Evolutionary conservation across 78 protist species (phyloP).

Genomic region (Chrysochromulina parva): DNA sequence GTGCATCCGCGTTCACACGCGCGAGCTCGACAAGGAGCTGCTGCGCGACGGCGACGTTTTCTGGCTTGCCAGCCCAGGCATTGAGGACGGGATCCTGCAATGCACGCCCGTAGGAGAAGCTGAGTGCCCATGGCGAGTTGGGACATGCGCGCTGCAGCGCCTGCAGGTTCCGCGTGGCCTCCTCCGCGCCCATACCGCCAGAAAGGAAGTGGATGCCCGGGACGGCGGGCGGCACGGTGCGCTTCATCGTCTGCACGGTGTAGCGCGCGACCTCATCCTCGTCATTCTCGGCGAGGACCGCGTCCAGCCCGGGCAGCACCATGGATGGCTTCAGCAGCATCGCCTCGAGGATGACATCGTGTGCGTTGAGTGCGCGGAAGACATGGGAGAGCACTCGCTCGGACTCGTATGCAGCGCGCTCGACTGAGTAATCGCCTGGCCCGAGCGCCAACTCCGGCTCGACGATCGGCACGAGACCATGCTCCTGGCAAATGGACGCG

Average conservation of each 20-base stretch:
- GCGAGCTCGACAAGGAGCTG: slow-evolving; percentile 62
- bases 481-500: slow-evolving; percentile 82
- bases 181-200: slow-evolving; percentile 89
- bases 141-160: slow-evolving; percentile 72
- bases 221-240: slow-evolving; percentile 91
- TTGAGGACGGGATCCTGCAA: slow-evolving; percentile 70
- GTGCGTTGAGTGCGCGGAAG: slow-evolving; percentile 43
- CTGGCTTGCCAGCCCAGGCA: slow-evolving; percentile 73
- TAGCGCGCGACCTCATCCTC: slow-evolving; percentile 70
- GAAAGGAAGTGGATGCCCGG: slow-evolving; percentile 92
- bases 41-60: slow-evolving; percentile 64
- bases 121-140: slow-evolving; percentile 81
- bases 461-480: slow-evolving; percentile 94
- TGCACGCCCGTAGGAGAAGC: slow-evolving; percentile 93
- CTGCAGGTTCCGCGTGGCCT: slow-evolving; percentile 86
- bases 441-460: slow-evolving; percentile 91
- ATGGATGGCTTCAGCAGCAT: not conserved
- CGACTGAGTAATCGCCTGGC: slow-evolving; percentile 57
- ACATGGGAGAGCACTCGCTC: slow-evolving; percentile 49
- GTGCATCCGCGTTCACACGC: slow-evolving; percentile 49
- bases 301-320: slow-evolving; percentile 22
- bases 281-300: not conserved
- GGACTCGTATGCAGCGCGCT: not conserved
- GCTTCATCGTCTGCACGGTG: slow-evolving; percentile 81
- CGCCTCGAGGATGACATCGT: slow-evolving; percentile 60